Percentiles rank a stretch among this genome's conserved stretches.
These are phyloP conservation scores for Carex littledalei DNA, from an alignment of 176 grass and related monocot genomes.

Conservation along the genomic window DNA sequence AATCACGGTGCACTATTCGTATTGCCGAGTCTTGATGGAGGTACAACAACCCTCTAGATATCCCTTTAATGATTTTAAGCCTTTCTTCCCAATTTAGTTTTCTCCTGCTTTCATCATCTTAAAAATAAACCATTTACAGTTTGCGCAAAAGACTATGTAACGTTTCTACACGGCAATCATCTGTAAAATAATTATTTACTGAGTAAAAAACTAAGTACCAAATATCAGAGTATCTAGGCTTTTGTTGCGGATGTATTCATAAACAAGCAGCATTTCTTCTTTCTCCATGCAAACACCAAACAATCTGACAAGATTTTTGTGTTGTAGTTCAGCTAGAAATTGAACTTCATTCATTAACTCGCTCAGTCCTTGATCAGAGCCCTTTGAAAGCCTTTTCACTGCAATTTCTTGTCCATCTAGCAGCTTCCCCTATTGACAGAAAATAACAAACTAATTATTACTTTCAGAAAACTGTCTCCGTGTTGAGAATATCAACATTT, in stretches of 20 bases:
- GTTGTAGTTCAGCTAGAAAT: conserved; percentile 43
- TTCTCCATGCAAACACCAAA: conserved; percentile 37
- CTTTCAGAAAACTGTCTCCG: too few species aligned
- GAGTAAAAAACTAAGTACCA: conserved; percentile 22
- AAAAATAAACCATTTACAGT: not conserved
- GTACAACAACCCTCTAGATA: conserved; percentile 47
- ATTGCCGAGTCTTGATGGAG: conserved; percentile 43
- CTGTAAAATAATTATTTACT: not conserved
- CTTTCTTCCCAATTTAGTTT: conserved; percentile 30
- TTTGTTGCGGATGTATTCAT: conserved; percentile 43
- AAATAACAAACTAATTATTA: not conserved
- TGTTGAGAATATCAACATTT: not conserved
- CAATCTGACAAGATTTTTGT: conserved; percentile 50
- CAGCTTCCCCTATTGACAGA: conserved; percentile 23
- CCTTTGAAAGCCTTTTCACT: conserved; percentile 40
- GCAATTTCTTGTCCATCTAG: conserved; percentile 44
- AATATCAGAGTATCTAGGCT: conserved; percentile 52
- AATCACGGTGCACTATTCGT: conserved; percentile 40
- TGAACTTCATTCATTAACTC: conserved; percentile 47
- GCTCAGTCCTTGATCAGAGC: conserved; percentile 18
- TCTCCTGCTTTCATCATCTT: not conserved
- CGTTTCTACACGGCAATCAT: not conserved
- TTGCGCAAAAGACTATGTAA: not conserved
- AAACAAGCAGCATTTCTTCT: conserved; percentile 45
- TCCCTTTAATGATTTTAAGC: conserved; percentile 40